Base-by-base conservation (phyloP, 768 basidiomycete species). In the Favolaschia claudopus region DNA sequence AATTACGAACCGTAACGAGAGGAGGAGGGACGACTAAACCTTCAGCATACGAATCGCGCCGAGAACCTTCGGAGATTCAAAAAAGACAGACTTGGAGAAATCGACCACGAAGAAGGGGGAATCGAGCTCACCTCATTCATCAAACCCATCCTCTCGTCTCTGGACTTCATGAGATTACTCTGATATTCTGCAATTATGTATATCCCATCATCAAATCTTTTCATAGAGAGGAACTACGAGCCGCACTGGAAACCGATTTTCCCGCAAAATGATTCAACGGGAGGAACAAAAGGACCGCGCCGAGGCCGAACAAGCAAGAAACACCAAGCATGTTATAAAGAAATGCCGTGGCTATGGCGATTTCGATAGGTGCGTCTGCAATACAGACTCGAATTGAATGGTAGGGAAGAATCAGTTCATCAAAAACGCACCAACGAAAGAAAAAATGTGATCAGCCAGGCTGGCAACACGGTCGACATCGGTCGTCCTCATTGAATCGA, bases 21-120 rank as follows among this genome's bases (percentile, higher is more conserved):
- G 70, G 9, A 75, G 19, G 14, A 38, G 50, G 19, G 31, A 56
- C 42, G n/a, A n/a, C n/a, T n/a, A n/a, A 42, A 80, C 80, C 69
- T 96, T 95, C 62, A 95, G 84, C 93, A 95, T 96, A 31, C 93
- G 84, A 55, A 96, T 95, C 10, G 85, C 93, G 46, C 93, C 92
- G 12, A 95, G 77, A 59, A 95, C 85, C 89, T 96, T n/a, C n/a
- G n/a, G n/a, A n/a, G n/a, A n/a, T n/a, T 43, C 9, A 53, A 9
- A 47, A 36, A 55, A 34, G n/a, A 20, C 22, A 5, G 12, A 37
- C 8, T 33, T 12, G 37, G 44, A 33, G 28, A 50, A 19, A 24
- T 19, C 28, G 19, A 34, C 19, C 17, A 44, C 34, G 32, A 14
- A 25, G 49, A 33, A 34, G 31, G 34, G 15, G 55, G 72, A 85